Evolutionary conservation across 1,284 basidiomycete species (phyloP).

Genomic region (Salmacisia buchloeana): DNA sequence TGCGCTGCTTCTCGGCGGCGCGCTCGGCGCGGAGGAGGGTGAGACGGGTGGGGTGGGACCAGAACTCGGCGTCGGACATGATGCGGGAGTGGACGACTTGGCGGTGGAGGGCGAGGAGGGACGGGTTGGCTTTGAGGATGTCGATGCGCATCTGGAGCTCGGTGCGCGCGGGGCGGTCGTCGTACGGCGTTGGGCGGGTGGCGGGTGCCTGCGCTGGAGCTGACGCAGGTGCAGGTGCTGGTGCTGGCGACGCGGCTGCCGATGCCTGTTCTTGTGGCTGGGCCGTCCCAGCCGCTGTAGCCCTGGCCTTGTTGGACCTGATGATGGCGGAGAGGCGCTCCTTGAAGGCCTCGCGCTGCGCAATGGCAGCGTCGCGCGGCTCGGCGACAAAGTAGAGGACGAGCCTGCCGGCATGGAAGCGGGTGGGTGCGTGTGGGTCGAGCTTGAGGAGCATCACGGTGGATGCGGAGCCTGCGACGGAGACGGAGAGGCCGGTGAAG

Average conservation of each 20-base stretch:
- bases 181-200: neutral
- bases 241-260: neutral
- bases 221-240: neutral
- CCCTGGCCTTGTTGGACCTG: constrained; percentile 12
- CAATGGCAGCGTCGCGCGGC: constrained; percentile 4
- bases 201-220: constrained; percentile 4
- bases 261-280: neutral
- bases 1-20: constrained; percentile 33
- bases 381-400: constrained; percentile 10
- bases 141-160: constrained; percentile 41
- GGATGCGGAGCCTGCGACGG: constrained; percentile 9
- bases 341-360: constrained; percentile 18
- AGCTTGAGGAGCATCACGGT: constrained; percentile 10
- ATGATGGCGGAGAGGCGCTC: constrained; percentile 12
- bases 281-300: neutral
- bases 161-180: neutral
- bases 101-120: constrained; percentile 38
- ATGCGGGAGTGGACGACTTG: constrained; percentile 41
- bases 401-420: constrained; percentile 7
- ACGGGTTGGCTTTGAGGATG: constrained; percentile 38
- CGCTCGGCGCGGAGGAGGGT: constrained; percentile 41
- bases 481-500: constrained; percentile 13
- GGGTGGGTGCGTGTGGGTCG: constrained; percentile 4
- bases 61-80: constrained; percentile 44
- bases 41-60: constrained; percentile 43